A percentile compares a stretch with the other conserved stretches of the same genome.
These are phyloP conservation scores for Cystobasidium pallidum DNA, from an alignment of 1,284 basidiomycete species.

Conservation along the genomic window DNA sequence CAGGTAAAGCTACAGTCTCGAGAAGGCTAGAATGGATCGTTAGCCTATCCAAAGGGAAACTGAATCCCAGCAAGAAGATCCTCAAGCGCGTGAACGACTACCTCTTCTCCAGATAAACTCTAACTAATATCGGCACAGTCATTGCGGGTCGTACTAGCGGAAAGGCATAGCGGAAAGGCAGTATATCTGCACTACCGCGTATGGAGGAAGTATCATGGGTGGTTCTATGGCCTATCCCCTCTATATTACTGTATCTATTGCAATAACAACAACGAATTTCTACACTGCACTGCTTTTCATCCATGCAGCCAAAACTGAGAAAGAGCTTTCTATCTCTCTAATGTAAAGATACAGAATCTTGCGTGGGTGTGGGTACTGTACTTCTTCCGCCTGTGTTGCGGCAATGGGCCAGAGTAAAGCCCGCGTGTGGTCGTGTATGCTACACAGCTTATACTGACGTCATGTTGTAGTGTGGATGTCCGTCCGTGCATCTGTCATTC, in stretches of 20 bases:
- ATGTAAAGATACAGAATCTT: neutral
- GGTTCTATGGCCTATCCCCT: no score
- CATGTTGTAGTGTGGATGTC: neutral
- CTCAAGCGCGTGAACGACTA: constrained; percentile 51
- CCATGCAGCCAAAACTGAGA: neutral
- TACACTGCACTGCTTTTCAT: neutral
- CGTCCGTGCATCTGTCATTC: constrained; percentile 12
- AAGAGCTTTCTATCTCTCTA: neutral
- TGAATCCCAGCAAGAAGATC: constrained; percentile 50
- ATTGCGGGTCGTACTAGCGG: no score
- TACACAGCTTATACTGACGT: neutral
- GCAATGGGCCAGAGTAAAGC: neutral
- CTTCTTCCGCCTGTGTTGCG: neutral
- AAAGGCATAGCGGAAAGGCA: no score
- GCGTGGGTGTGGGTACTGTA: neutral
- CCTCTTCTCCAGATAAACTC: constrained; percentile 33
- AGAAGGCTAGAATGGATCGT: constrained; percentile 51
- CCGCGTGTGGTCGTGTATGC: neutral
- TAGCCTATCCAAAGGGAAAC: constrained; percentile 43
- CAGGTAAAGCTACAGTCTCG: constrained; percentile 47
- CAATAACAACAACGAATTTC: no score
- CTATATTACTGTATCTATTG: no score
- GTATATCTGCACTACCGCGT: no score
- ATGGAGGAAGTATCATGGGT: no score
- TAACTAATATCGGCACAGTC: no score